Percentiles rank a stretch among this genome's conserved stretches.
Conservation (phyloP, 148 eudicot species). For the Cornus controversa region DNA sequence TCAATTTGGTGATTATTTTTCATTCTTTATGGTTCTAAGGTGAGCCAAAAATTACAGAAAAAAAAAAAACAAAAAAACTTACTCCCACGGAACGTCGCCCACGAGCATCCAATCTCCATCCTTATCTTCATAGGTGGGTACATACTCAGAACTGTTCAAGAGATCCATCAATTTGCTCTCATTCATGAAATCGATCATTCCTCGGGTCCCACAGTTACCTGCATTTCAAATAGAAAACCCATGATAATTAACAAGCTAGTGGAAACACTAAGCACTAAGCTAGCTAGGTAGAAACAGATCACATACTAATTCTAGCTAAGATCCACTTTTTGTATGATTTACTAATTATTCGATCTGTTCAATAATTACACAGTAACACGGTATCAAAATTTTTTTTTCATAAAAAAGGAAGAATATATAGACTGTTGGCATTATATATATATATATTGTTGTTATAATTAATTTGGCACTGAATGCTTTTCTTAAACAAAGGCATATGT, state of each 20-base stretch:
- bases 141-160: conserved; percentile 63
- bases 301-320: not conserved
- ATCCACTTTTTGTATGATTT: not conserved
- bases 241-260: too few relatives aligned
- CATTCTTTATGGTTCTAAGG: not conserved
- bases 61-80: conserved; percentile 17
- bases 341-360: not conserved
- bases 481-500: not conserved
- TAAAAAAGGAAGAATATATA: not conserved
- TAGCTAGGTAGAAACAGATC: not conserved
- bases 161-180: conserved; percentile 70
- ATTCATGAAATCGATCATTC: conserved; percentile 76
- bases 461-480: not conserved
- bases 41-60: not conserved
- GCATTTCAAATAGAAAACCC: not conserved
- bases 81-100: conserved; percentile 83
- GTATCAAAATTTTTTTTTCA: not conserved
- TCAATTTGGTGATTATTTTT: not conserved
- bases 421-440: not conserved
- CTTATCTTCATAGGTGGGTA: conserved; percentile 71
- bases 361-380: not conserved
- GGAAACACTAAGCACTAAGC: too few relatives aligned
- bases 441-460: not conserved
- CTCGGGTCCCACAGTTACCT: conserved; percentile 58
- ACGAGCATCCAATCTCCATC: conserved; percentile 86